Percentiles rank a stretch among this genome's conserved stretches.
phyloP scores from a whole-genome alignment of 176 grass and related monocot species.

The Rhynchospora pubera region DNA sequence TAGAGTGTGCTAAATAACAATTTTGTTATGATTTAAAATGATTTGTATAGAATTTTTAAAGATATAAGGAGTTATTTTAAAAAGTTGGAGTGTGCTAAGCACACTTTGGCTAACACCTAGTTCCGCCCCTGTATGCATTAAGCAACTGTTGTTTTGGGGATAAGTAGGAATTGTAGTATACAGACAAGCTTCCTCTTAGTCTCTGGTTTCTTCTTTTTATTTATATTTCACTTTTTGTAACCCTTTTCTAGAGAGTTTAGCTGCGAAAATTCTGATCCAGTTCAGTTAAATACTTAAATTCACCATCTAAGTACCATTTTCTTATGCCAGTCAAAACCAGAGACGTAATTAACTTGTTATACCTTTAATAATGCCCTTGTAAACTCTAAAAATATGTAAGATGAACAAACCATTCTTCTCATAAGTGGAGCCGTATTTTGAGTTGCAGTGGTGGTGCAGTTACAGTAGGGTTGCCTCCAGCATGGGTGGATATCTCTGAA shows the following conservation, averaged over 20 bases:
- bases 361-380: not conserved
- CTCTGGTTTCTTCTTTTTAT: too few relatives aligned
- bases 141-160: not conserved
- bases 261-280: not conserved
- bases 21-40: too few relatives aligned
- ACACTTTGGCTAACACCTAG: too few relatives aligned
- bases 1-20: too few relatives aligned
- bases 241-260: not conserved
- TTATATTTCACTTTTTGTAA: not conserved
- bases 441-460: constrained; percentile 39
- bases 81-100: too few relatives aligned
- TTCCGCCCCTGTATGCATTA: too few relatives aligned
- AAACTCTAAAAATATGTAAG: not conserved
- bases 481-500: constrained; percentile 94
- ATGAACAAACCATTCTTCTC: not conserved
- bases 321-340: not conserved
- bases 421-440: not conserved
- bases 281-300: not conserved
- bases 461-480: constrained; percentile 63
- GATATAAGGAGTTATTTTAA: too few relatives aligned
- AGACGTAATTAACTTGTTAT: not conserved
- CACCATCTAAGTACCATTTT: not conserved
- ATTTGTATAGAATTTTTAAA: too few relatives aligned
- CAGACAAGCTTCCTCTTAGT: too few relatives aligned
- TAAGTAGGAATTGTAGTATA: not conserved